Conservation (phyloP, 345 rosid species). For the Gossypium australe region DNA sequence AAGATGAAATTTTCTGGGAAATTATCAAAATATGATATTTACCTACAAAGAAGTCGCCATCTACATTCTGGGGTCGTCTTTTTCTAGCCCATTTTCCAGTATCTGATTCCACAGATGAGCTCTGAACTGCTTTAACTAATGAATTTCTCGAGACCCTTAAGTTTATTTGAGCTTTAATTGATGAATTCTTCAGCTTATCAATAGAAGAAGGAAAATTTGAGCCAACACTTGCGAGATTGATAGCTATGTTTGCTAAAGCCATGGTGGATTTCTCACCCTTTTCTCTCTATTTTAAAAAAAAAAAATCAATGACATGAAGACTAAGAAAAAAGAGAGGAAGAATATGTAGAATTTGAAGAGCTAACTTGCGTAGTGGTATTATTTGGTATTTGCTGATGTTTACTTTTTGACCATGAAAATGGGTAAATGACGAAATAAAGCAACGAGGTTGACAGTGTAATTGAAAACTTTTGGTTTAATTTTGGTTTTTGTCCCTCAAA, state of each 20-base stretch:
- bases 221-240: neutral
- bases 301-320: neutral
- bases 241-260: conserved; percentile 9
- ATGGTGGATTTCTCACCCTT: neutral
- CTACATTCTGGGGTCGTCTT: conserved; percentile 39
- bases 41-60: conserved; percentile 62
- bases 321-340: too few relatives aligned
- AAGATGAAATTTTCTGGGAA: neutral
- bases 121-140: conserved; percentile 30
- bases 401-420: neutral
- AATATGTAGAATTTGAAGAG: neutral
- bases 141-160: conserved; percentile 10
- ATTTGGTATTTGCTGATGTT: neutral
- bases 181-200: conserved; percentile 5
- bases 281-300: neutral
- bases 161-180: neutral
- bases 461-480: too few relatives aligned
- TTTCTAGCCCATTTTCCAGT: conserved; percentile 15
- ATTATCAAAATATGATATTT: neutral
- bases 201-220: neutral
- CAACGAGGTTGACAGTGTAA: neutral
- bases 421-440: neutral
- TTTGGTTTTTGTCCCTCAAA: too few relatives aligned
- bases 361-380: neutral
- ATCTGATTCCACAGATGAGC: neutral